These are phyloP conservation scores for Favolaschia claudopus DNA, from an alignment of 768 basidiomycete species.

Conservation along the genomic window DNA sequence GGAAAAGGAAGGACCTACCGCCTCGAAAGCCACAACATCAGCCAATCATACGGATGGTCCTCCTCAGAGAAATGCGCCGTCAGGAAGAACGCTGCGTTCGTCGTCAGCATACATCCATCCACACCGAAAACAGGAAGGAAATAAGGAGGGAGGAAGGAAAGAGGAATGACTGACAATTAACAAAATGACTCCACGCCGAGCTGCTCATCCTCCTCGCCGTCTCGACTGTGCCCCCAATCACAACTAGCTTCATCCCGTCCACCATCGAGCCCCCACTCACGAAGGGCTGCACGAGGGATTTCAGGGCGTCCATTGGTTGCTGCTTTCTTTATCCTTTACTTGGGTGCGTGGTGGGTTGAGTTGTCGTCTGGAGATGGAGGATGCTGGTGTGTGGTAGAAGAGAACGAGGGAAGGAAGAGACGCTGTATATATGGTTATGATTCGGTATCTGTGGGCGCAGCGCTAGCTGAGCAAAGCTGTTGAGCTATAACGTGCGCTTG, in stretches of 20 bases:
- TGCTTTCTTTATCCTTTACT: background rate
- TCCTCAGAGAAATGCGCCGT: conserved; percentile 92
- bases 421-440: no score
- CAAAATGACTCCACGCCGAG: conserved; percentile 77
- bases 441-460: no score
- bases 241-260: conserved; percentile 91
- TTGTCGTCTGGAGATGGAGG: no score
- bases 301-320: conserved; percentile 74
- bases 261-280: conserved; percentile 83
- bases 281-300: conserved; percentile 82
- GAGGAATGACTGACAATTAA: conserved; percentile 51
- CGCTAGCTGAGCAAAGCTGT: no score
- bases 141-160: background rate
- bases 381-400: no score
- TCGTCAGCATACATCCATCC: conserved; percentile 16
- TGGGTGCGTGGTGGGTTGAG: no score
- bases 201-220: conserved; percentile 84
- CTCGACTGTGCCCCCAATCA: conserved; percentile 87
- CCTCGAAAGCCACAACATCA: conserved; percentile 89
- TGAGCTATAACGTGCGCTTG: no score
- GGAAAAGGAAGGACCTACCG: conserved; percentile 37
- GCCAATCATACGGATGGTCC: conserved; percentile 90
- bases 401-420: no score
- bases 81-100: conserved; percentile 76
- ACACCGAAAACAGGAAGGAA: no score